phyloP scores from a whole-genome alignment of 2,329 filamentous ascomycete genomes.

The Trichophyton verrucosum region DNA sequence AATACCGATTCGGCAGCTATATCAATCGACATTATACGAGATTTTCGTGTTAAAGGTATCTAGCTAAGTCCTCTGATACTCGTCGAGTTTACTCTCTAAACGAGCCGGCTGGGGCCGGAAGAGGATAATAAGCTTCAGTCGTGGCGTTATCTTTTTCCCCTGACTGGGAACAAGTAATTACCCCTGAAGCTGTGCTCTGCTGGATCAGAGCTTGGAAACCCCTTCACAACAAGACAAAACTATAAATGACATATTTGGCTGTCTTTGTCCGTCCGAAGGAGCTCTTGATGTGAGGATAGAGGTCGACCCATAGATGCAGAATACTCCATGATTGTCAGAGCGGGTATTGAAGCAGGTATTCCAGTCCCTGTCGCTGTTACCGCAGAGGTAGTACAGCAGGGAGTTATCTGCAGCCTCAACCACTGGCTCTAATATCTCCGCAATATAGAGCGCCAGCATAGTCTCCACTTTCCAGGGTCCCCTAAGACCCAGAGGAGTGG shows the following conservation, averaged over 20 bases:
- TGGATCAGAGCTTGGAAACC: neutral
- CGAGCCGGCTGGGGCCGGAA: neutral
- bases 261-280: neutral
- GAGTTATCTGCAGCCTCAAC: neutral
- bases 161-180: neutral
- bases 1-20: neutral
- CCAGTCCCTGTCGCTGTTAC: neutral
- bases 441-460: neutral
- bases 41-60: neutral
- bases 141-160: neutral
- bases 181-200: neutral
- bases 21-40: neutral
- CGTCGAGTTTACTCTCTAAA: neutral
- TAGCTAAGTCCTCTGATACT: neutral
- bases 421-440: neutral
- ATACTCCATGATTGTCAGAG: neutral
- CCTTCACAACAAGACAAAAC: neutral
- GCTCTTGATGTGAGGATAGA: neutral
- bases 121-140: neutral
- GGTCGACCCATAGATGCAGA: neutral
- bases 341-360: neutral
- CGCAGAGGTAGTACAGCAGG: neutral
- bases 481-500: neutral
- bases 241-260: neutral
- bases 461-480: neutral